Evolutionary conservation across 257 asterid species (phyloP).

Genomic region (Solanum phureja): DNA sequence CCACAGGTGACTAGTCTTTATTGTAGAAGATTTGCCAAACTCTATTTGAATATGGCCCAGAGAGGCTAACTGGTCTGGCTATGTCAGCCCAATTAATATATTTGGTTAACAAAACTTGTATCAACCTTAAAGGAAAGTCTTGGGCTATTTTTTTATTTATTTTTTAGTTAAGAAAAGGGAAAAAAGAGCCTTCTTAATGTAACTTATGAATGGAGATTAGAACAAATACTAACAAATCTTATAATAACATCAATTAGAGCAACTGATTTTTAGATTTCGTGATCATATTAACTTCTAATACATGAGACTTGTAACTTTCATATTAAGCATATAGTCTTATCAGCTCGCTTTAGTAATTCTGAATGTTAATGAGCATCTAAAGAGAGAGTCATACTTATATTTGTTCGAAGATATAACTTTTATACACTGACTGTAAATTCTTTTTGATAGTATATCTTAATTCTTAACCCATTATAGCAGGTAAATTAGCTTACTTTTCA

Average conservation of each 20-base stretch:
- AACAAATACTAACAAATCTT: too few relatives aligned
- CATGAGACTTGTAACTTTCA: not conserved
- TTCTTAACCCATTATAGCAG: not conserved
- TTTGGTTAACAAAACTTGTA: not conserved
- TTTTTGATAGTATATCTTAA: not conserved
- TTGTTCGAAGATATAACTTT: not conserved
- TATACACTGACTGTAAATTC: not conserved
- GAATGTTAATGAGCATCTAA: not conserved
- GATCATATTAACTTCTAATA: not conserved
- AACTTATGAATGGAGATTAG: not conserved
- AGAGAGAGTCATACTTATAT: not conserved
- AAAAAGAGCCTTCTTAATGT: not conserved
- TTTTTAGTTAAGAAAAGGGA: not conserved
- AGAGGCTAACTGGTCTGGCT: not conserved
- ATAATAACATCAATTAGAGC: not conserved
- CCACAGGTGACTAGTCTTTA: not conserved
- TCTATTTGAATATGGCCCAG: not conserved
- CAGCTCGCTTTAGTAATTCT: not conserved
- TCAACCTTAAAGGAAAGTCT: not conserved
- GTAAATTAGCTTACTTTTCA: not conserved
- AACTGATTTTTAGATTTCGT: not conserved
- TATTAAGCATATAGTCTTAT: not conserved
- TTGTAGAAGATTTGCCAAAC: not conserved
- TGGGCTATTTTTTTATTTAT: not conserved
- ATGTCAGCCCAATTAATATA: not conserved